Base-by-base conservation (phyloP, 345 rosid species). In the Ailanthus altissimus region DNA sequence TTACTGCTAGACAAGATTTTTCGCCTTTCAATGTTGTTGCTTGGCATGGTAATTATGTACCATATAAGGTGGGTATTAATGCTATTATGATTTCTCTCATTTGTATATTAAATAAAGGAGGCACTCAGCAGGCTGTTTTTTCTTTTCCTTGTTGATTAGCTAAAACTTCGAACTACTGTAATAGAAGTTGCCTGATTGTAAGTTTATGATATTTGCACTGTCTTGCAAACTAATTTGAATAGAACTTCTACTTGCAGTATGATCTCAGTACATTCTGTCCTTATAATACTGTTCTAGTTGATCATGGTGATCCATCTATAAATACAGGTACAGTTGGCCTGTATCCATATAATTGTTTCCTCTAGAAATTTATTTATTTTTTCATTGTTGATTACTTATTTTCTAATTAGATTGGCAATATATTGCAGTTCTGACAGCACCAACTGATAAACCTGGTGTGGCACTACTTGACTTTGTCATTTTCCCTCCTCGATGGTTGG, bases 1-100 rank as follows among this genome's bases (percentile, higher is more conserved):
- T 92, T 82, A 88, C 89, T 32, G 99, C 98, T 4, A 93, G 77
- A 73, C 98, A 95, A 86, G 99, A 93, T 81, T 96, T 96, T 83
- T 91, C 99, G 81, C 98, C 99, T 53, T 96, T 96, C 81, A 96
- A 96, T 78, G 97, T 92, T 5, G 97, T 91, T 65, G 94, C 99
- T 73, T 96, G 99, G 99, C 99, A 93, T 89, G 99, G 99, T 78
- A 93, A 93, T 80, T 93, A 93, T 78, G 90, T 86, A 51, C 98
- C 99, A 47, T 93, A 90, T 78, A 96, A 96, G 94, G 99, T 90
- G 74, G 74, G 72, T 84, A 23, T 58, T 67, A 36, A 46, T 50
- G 38, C 23, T 38, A 14, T 57, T 79, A 21, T 58, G n/a, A 5
- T 2, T 70, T 28, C 53, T 70, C 49, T 68, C 47, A 32, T 62